Percentiles rank a stretch among this genome's conserved stretches.
These are phyloP conservation scores for Cardamine resedifolia DNA, from an alignment of 345 rosid species.

Conservation along the genomic window DNA sequence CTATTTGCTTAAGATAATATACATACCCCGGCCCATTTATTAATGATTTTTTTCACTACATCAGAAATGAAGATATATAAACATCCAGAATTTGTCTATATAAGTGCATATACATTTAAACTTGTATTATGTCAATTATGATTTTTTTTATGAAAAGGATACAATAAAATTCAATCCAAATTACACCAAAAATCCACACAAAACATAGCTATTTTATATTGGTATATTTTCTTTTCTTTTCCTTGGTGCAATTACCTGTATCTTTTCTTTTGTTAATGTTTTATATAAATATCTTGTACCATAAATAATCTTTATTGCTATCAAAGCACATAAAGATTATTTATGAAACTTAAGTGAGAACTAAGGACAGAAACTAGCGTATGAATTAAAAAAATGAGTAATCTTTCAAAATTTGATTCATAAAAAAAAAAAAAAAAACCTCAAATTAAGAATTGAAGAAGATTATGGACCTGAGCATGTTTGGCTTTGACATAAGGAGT, in stretches of 20 bases:
- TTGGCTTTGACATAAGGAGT: constrained; percentile 86
- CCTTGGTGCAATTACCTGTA: no score
- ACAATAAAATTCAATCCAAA: neutral
- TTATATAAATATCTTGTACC: neutral
- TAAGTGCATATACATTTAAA: neutral
- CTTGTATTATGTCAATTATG: neutral
- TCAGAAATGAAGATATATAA: neutral
- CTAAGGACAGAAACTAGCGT: neutral
- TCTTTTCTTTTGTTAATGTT: neutral
- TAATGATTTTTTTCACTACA: neutral
- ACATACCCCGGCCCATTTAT: no score
- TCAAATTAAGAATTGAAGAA: neutral
- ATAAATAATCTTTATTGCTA: neutral
- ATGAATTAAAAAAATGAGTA: neutral
- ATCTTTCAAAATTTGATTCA: neutral
- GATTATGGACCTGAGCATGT: constrained; percentile 67
- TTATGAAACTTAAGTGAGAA: neutral
- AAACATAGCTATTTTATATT: neutral
- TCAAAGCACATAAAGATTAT: no score
- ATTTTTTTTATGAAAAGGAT: neutral
- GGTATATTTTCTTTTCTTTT: neutral
- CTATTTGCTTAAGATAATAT: neutral
- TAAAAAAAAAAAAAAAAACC: neutral
- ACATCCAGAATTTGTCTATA: neutral
- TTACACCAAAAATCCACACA: neutral